phyloP scores from a whole-genome alignment of 148 eudicot genomes.

The Tetragonia tetragonoides region DNA sequence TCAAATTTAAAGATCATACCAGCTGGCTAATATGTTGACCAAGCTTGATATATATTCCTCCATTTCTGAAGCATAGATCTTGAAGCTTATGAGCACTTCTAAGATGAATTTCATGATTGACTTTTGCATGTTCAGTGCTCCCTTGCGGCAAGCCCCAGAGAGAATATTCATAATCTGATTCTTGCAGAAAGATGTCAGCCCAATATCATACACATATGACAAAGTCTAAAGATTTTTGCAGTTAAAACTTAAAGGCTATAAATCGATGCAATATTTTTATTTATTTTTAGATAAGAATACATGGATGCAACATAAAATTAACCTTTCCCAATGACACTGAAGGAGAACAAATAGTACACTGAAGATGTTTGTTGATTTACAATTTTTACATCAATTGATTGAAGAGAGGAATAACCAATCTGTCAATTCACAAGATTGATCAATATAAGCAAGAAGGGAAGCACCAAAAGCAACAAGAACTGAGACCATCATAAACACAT shows the following conservation, averaged over 20 bases:
- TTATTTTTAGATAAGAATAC: too few species aligned
- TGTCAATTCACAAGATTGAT: neutral
- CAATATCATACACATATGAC: neutral
- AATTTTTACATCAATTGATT: neutral
- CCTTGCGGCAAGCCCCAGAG: conserved; percentile 86
- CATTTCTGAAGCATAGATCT: conserved; percentile 92
- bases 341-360: neutral
- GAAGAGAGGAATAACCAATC: neutral
- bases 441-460: neutral
- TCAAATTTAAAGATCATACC: conserved; percentile 43
- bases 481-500: neutral
- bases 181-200: conserved; percentile 14
- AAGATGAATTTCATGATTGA: conserved; percentile 71
- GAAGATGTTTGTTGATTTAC: too few species aligned
- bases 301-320: neutral
- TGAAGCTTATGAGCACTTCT: conserved; percentile 81
- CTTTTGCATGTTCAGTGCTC: conserved; percentile 61
- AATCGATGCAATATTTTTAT: too few species aligned
- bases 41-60: conserved; percentile 97
- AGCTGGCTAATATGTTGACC: conserved; percentile 95
- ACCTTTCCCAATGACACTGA: neutral
- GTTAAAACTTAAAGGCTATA: too few species aligned
- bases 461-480: neutral
- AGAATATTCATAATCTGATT: conserved; percentile 83
- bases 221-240: neutral